These are phyloP conservation scores for Pestalotiopsis sp. DNA, from an alignment of 2,329 filamentous ascomycete genomes.

Conservation along the genomic window DNA sequence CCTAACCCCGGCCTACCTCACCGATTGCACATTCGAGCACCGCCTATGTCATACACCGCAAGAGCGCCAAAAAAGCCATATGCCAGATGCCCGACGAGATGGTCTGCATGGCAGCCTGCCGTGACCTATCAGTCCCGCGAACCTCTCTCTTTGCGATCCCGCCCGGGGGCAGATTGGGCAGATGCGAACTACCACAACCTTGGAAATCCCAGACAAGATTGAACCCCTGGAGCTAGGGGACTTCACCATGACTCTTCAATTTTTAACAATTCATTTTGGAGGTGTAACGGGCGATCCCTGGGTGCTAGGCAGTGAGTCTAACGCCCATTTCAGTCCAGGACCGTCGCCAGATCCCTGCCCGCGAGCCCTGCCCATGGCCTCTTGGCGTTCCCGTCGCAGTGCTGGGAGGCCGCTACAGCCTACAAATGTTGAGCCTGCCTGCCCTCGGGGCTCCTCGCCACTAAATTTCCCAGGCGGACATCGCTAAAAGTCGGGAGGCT, in stretches of 20 bases:
- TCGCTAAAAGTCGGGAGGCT: background rate
- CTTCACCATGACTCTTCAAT: background rate
- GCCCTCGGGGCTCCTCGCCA: background rate
- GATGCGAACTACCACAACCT: background rate
- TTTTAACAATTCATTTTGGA: background rate
- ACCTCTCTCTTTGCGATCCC: background rate
- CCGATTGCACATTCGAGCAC: background rate
- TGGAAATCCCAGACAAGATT: background rate
- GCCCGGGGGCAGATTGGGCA: background rate
- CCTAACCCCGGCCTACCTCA: background rate
- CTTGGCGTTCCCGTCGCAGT: background rate
- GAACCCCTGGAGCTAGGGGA: background rate
- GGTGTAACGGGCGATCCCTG: background rate
- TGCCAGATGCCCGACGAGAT: background rate
- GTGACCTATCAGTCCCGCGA: background rate
- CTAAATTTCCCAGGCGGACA: background rate
- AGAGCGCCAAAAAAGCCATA: background rate
- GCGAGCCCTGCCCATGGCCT: background rate
- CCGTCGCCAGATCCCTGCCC: background rate
- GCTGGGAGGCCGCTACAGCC: background rate
- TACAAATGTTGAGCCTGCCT: background rate
- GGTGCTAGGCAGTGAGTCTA: background rate
- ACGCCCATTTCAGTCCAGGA: background rate
- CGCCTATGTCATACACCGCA: background rate
- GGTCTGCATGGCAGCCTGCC: background rate